Base-by-base conservation (phyloP, 805 yeast species). In the Wickerhamomyces bisporus region DNA sequence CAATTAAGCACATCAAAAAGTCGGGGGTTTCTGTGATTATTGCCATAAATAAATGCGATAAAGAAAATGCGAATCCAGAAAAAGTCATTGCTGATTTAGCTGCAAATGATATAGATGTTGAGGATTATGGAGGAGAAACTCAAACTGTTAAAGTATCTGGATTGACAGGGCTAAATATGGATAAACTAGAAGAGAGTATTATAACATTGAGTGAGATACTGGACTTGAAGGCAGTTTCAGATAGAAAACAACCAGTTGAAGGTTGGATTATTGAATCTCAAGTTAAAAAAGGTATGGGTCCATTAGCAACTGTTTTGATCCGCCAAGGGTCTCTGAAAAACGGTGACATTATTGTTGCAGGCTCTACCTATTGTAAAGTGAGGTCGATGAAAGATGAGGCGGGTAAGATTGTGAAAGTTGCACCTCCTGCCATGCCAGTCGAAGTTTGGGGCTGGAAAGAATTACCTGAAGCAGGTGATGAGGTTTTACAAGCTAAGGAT, bases 371-470 rank as follows among this genome's bases (percentile, higher is more conserved):
- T 66, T 87, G 96, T 60, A 85, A 84, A 55, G 89, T 91, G 2
- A 76, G 81, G 49, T 77, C 81, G 14, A 74, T 93, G 73, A 72
- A 71, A 39, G 85, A 87, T 58, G 96, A 87, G 47, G 57, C 64
- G 40, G 89, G 91, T 4, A 77, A 77, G 45, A 40, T 68, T 0
- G 60, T 87, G 8, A 75, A 77, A 41, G 42, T 58, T 23, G 97
- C 95, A 0, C 75, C 77, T 1, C 98, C 98, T 0, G 81, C 96
- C 0, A 80, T 84, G 8, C 96, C 98, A 0, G 94, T 86, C 1
- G 95, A 87, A 52, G 70, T 93, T 7, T 73, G 86, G 57, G 98
- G 98, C 1, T 93, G 98, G 98, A 88, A 84, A 55, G 89, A 79
- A 26, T 63, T 89, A 26, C 98, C 98, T 0, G 85, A 77, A 36